Conservation (phyloP, 2,329 filamentous ascomycete genomes). For the Epichloe festucae region DNA sequence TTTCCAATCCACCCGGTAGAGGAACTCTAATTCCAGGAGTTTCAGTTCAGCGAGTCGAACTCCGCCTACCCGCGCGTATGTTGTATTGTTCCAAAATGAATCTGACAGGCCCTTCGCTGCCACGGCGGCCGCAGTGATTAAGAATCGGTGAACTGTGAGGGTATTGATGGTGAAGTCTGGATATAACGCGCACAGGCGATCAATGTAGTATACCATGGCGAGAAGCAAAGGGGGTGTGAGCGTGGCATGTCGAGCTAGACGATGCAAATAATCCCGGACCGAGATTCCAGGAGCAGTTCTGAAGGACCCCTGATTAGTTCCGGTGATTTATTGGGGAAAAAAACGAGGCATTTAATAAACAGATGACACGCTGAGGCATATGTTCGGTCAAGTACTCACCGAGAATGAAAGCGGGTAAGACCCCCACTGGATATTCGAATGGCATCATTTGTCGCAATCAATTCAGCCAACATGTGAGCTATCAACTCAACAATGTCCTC, state of each 20-base stretch:
- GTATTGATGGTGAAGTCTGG: slow-evolving; percentile 93
- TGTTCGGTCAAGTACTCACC: slow-evolving; percentile 34
- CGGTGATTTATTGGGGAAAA: not conserved
- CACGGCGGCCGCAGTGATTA: slow-evolving; percentile 91
- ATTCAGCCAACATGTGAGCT: slow-evolving; percentile 86
- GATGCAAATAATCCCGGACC: slow-evolving; percentile 83
- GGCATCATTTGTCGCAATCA: slow-evolving; percentile 90
- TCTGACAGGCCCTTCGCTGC: slow-evolving; percentile 93
- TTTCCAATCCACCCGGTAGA: slow-evolving; percentile 87
- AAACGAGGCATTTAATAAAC: not conserved
- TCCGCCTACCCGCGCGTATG: slow-evolving; percentile 86
- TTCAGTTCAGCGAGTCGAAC: slow-evolving; percentile 84
- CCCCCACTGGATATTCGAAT: slow-evolving; percentile 60
- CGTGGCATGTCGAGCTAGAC: slow-evolving; percentile 86
- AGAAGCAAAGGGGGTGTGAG: slow-evolving; percentile 87
- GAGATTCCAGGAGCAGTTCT: slow-evolving; percentile 71
- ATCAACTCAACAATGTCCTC: slow-evolving; percentile 86
- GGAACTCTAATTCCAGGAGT: slow-evolving; percentile 81
- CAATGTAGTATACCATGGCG: slow-evolving; percentile 98
- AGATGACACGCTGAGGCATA: not conserved
- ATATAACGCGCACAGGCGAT: slow-evolving; percentile 83
- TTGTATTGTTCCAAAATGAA: slow-evolving; percentile 96
- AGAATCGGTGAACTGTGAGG: slow-evolving; percentile 89
- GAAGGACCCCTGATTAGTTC: slow-evolving; percentile 1
- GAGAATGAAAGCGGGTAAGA: slow-evolving; percentile 88